Evolutionary conservation across 2,329 filamentous ascomycete genomes (phyloP), one percentile per base, ranked within the genome.

Genomic region (Colletotrichum ledebouriae): DNA sequence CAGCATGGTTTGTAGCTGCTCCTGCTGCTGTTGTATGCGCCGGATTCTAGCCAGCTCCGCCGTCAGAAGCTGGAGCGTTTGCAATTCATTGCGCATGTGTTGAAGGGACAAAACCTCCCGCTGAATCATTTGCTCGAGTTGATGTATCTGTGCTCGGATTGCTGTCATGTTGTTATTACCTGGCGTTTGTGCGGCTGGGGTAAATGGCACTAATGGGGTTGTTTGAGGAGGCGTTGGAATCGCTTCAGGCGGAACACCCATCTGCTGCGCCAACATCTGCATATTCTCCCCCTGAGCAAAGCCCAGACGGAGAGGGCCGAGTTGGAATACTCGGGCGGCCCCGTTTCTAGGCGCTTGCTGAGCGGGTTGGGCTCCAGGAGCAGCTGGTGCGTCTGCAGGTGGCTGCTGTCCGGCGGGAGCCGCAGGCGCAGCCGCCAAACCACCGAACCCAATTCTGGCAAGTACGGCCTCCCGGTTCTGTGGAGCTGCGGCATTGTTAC

Each of bases 301-400:
- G 0, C 91, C 92, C 22, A 96, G 81, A 33, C 92, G 84, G 37
- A 96, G 81, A 2, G 93, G 93, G 0, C 93, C 93, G 53, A 96
- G 80, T 72, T 93, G 91, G 73, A 91, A 90, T 63, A 93, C 84
- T 47, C 89, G 84, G 70, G 89, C 85, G 58, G 86, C 83, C 12
- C 75, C 77, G 15, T 66, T 71, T 9, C 71, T 73, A 13, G 80
- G 72, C 11, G 69, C 71, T 53, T 70, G 71, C 53, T 72, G 75
- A 12, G 42, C 63, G 2, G 63, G 67, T 12, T 76, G 73, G 0
- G 63, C 71, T 15, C 57, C 60, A 20, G 57, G 65, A 44, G 44
- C 63, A 37, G 41, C 60, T 2, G 59, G 71, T 58, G 73, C 72
- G 56, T 73, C 75, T 59, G 72, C 74, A 53, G 75, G 73, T 50